These are phyloP conservation scores for Tylopilus subfusipes DNA, from an alignment of 768 basidiomycete species.

Conservation along the genomic window DNA sequence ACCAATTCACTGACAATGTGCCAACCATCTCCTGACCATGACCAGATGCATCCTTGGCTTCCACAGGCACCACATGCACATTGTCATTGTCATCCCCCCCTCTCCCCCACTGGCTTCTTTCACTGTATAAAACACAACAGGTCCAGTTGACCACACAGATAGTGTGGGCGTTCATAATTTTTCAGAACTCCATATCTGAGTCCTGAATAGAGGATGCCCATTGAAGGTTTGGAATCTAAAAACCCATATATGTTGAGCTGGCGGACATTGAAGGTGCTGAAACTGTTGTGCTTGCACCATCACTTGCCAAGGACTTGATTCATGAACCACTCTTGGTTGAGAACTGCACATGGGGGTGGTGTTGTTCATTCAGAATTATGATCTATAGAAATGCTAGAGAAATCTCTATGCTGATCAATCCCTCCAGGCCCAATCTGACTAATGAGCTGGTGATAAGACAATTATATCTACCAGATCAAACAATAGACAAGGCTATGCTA, in stretches of 20 bases:
- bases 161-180: constrained; percentile 90
- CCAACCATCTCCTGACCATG: constrained; percentile 21
- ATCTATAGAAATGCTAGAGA: too few relatives aligned
- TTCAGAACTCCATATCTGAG: constrained; percentile 78
- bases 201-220: constrained; percentile 90
- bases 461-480: too few relatives aligned
- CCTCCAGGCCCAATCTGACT: too few relatives aligned
- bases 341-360: too few relatives aligned
- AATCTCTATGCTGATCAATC: too few relatives aligned
- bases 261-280: constrained; percentile 91
- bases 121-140: constrained; percentile 83
- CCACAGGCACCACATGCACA: constrained; percentile 18
- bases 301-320: constrained; percentile 84
- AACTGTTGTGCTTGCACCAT: constrained; percentile 98
- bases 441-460: too few relatives aligned
- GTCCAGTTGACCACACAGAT: constrained; percentile 85
- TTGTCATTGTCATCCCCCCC: too few relatives aligned
- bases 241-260: constrained; percentile 97
- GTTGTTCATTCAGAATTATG: too few relatives aligned
- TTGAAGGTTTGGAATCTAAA: constrained; percentile 94
- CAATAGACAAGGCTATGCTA: too few relatives aligned
- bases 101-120: constrained; percentile 51
- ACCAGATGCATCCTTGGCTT: constrained; percentile 14
- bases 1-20: constrained; percentile 42
- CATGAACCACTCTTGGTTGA: constrained; percentile 88